These are phyloP conservation scores for Lichtheimia hyalospora DNA, from an alignment of 371 early-diverging fungal species.

Conservation along the genomic window DNA sequence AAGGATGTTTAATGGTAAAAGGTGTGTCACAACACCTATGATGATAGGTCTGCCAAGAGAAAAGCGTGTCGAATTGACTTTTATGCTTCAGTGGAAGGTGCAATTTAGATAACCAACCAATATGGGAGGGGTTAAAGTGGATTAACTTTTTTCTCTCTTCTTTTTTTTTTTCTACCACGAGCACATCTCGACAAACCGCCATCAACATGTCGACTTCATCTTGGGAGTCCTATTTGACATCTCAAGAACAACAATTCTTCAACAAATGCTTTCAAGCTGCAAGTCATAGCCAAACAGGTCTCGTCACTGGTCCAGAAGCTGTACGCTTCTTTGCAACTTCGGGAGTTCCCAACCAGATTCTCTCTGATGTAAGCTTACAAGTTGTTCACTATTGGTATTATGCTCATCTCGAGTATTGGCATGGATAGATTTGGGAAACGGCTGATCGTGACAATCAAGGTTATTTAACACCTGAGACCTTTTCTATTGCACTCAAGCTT, in stretches of 20 bases:
- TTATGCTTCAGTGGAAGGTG: no score
- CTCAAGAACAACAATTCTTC: conserved; percentile 68
- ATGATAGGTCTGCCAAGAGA: no score
- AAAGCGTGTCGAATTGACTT: no score
- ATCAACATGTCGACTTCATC: conserved; percentile 7
- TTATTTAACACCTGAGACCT: conserved; percentile 65
- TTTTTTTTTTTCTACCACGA: neutral
- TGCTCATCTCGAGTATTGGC: no score
- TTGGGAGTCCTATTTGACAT: conserved; percentile 13
- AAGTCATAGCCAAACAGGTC: conserved; percentile 60
- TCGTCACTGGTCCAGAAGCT: conserved; percentile 76
- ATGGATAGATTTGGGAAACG: conserved; percentile 75
- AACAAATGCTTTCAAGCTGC: conserved; percentile 65
- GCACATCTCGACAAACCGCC: neutral
- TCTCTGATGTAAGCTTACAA: conserved; percentile 65
- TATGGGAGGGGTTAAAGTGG: no score
- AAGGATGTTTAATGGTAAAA: no score
- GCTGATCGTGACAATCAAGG: conserved; percentile 78
- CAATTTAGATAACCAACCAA: no score
- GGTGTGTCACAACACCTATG: no score
- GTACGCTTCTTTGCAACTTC: conserved; percentile 86
- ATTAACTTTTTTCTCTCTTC: no score
- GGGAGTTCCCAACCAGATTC: conserved; percentile 64
- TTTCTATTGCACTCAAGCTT: conserved; percentile 80
- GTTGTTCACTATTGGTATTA: no score